phyloP scores from a whole-genome alignment of 305 asterid genomes.

The Lippia alba region DNA sequence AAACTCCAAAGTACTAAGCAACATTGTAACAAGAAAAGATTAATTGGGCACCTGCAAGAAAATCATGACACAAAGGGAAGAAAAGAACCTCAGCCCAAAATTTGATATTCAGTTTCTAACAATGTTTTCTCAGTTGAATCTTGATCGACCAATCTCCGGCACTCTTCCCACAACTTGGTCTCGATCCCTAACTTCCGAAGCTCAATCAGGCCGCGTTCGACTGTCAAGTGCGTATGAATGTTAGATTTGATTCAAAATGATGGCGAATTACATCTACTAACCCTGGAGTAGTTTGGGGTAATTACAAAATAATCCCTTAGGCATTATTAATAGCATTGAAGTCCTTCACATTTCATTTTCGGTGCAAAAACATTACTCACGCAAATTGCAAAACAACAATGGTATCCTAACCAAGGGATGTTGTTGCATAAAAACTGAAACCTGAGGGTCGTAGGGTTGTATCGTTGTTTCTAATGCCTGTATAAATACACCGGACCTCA shows the following conservation, averaged over 20 bases:
- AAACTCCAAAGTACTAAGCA: not conserved
- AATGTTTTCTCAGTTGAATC: conserved; percentile 54
- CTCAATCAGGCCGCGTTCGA: conserved; percentile 81
- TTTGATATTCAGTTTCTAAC: conserved; percentile 54
- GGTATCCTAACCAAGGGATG: no score
- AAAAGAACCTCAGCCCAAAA: conserved; percentile 27
- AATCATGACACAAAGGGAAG: not conserved
- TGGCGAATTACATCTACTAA: no score
- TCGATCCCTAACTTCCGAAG: conserved; percentile 81
- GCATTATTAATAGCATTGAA: no score
- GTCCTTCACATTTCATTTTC: no score
- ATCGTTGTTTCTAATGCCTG: no score
- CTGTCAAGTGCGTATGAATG: conserved; percentile 42
- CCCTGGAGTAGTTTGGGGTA: no score
- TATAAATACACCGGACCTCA: no score
- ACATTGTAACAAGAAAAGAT: not conserved
- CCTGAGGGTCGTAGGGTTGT: no score
- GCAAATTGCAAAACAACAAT: no score
- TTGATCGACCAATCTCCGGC: conserved; percentile 66
- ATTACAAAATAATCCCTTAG: not conserved
- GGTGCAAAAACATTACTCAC: no score
- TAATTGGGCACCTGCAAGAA: not conserved
- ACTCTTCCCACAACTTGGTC: conserved; percentile 81
- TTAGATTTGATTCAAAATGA: not conserved
- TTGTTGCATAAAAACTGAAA: no score